phyloP scores from a whole-genome alignment of 1,284 basidiomycete genomes.

The Singerocomus inundabilis region DNA sequence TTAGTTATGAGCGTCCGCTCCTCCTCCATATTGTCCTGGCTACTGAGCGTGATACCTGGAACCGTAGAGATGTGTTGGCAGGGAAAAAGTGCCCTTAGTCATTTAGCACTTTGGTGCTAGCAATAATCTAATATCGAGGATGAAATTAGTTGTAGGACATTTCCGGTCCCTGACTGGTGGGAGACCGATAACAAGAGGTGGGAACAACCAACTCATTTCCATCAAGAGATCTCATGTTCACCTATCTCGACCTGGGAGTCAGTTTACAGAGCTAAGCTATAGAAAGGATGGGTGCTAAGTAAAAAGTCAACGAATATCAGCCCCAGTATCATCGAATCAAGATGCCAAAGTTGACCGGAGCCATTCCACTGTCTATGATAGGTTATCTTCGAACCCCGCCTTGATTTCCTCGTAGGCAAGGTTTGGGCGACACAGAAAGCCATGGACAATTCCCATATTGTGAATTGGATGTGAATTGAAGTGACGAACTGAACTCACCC shows the following conservation, averaged over 20 bases:
- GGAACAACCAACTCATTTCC: background rate
- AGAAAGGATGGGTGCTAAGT: background rate
- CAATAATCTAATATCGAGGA: background rate
- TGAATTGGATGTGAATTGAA: slow-evolving; percentile 3
- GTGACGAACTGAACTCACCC: slow-evolving; percentile 24
- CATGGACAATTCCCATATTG: slow-evolving; percentile 42
- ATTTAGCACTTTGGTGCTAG: background rate
- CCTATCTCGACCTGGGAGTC: background rate
- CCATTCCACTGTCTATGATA: slow-evolving; percentile 27
- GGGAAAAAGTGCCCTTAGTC: background rate
- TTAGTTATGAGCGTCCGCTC: slow-evolving; percentile 14
- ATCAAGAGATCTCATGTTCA: background rate
- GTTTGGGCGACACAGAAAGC: slow-evolving; percentile 47
- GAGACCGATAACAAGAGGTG: background rate
- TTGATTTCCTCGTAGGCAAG: slow-evolving; percentile 40
- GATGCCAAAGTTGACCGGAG: slow-evolving; percentile 18
- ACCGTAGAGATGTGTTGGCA: too few relatives aligned
- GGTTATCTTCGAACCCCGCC: slow-evolving; percentile 42
- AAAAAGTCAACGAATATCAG: background rate
- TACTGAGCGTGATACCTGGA: too few relatives aligned
- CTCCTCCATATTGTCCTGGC: slow-evolving; percentile 1
- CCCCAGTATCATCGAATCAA: slow-evolving; percentile 2
- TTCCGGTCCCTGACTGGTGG: background rate
- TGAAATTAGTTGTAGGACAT: background rate
- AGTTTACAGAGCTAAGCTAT: background rate